Conservation (phyloP, 345 rosid species). For the Gossypium mustelinum region DNA sequence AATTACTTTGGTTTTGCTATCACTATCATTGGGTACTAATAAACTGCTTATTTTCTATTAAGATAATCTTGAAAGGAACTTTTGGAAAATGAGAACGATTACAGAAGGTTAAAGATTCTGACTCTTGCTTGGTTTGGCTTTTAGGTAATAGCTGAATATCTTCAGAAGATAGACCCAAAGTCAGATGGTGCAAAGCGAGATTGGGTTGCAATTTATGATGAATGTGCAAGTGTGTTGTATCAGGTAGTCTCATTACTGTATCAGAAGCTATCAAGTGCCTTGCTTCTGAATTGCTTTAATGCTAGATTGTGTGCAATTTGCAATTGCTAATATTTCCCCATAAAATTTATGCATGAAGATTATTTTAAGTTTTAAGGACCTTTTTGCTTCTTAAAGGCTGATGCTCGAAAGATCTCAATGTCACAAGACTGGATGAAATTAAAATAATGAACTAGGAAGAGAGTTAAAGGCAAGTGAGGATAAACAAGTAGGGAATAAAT, state of each 20-base stretch:
- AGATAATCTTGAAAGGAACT: background rate
- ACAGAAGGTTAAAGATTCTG: slow-evolving; percentile 8
- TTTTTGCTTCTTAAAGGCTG: background rate
- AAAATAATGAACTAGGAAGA: background rate
- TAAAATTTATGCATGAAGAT: background rate
- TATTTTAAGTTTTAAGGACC: slow-evolving; percentile 8
- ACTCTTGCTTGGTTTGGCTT: background rate
- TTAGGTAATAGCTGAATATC: slow-evolving; percentile 94
- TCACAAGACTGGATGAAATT: background rate
- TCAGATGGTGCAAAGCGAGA: slow-evolving; percentile 99
- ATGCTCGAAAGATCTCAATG: slow-evolving; percentile 3
- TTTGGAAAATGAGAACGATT: background rate
- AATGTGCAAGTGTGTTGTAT: slow-evolving; percentile 90
- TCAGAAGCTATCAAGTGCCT: slow-evolving; percentile 4
- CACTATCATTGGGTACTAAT: background rate
- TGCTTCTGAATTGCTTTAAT: background rate
- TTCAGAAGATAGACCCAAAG: slow-evolving; percentile 94
- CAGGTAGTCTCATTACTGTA: slow-evolving; percentile 39
- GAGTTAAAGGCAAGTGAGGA: background rate
- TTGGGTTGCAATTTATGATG: slow-evolving; percentile 99
- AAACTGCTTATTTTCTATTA: background rate
- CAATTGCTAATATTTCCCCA: background rate
- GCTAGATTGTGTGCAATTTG: background rate
- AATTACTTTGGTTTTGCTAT: background rate
- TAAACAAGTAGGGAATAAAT: background rate